phyloP scores from a whole-genome alignment of 768 basidiomycete genomes.

The Russula foetens region DNA sequence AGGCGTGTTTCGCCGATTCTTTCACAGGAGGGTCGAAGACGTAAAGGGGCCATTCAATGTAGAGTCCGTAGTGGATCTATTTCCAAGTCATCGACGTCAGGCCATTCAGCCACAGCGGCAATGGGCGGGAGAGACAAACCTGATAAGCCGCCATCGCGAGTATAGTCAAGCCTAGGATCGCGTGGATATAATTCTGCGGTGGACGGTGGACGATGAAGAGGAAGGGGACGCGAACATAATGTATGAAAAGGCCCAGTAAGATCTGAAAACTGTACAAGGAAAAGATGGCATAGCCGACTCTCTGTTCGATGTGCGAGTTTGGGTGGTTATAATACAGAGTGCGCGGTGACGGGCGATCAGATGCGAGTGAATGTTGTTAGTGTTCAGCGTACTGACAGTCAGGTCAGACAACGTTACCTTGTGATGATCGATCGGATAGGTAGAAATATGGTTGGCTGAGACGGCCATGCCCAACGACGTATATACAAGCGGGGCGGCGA shows the following conservation, averaged over 20 bases:
- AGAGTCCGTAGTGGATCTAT: conserved; percentile 7
- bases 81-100: neutral
- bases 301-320: conserved; percentile 35
- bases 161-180: conserved; percentile 44
- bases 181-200: conserved; percentile 37
- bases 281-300: conserved; percentile 44
- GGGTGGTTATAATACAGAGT: too few species aligned
- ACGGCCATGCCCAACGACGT: conserved; percentile 39
- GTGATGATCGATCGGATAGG: conserved; percentile 32
- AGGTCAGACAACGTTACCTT: conserved; percentile 19
- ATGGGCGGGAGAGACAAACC: conserved; percentile 23
- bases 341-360: neutral
- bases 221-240: conserved; percentile 40
- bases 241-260: conserved; percentile 40
- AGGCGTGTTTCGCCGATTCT: conserved; percentile 4
- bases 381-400: neutral
- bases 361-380: too few species aligned
- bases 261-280: conserved; percentile 47
- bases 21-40: too few species aligned
- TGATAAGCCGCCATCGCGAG: conserved; percentile 45
- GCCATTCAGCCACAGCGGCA: neutral
- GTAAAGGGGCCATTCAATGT: conserved; percentile 21
- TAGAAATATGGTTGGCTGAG: neutral
- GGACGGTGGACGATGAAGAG: conserved; percentile 28
- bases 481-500: conserved; percentile 48